phyloP scores from a whole-genome alignment of 2,329 filamentous ascomycete genomes.

The Blastomyces parvus region DNA sequence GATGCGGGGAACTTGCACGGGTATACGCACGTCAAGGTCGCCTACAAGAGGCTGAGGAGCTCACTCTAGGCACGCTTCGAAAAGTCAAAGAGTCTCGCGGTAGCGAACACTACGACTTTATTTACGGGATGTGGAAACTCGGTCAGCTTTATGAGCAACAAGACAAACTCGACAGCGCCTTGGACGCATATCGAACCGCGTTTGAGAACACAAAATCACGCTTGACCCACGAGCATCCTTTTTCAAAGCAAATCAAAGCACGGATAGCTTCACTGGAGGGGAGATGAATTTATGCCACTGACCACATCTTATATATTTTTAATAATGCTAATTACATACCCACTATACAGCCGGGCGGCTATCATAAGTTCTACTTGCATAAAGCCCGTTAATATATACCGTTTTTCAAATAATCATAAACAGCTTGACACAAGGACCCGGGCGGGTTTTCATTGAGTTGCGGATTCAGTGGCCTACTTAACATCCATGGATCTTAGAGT shows the following conservation, averaged over 20 bases:
- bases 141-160: neutral
- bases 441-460: too few species aligned
- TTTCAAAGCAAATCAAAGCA: neutral
- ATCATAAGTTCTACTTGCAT: too few species aligned
- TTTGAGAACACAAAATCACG: neutral
- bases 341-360: too few species aligned
- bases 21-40: constrained; percentile 17
- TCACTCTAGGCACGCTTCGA: neutral
- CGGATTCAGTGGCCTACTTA: too few species aligned
- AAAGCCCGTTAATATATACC: too few species aligned
- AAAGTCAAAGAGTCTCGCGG: constrained; percentile 16
- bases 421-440: too few species aligned
- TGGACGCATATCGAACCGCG: neutral
- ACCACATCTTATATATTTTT: too few species aligned
- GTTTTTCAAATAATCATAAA: too few species aligned
- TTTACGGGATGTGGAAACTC: constrained; percentile 1
- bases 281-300: too few species aligned
- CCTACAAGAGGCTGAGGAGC: constrained; percentile 13
- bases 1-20: constrained; percentile 17
- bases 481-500: too few species aligned
- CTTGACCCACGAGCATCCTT: neutral
- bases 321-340: too few species aligned
- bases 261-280: neutral
- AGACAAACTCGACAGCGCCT: neutral
- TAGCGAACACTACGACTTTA: constrained; percentile 1